Evolutionary conservation across 495 filamentous ascomycete species (phyloP).

Genomic region (Lentithecium fluviatile): DNA sequence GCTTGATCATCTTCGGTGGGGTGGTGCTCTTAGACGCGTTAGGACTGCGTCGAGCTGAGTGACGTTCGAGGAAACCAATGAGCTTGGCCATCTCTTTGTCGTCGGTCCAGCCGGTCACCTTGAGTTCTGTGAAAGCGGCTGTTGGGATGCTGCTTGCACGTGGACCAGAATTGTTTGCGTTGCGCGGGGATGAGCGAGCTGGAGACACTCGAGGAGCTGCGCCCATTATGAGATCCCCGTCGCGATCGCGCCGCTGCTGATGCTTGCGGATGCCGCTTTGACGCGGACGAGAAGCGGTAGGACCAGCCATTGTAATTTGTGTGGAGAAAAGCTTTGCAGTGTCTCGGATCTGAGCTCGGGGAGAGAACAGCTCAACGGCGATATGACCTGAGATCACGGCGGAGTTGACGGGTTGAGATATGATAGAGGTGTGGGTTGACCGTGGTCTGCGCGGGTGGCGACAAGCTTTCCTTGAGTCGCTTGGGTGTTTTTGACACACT

Average conservation of each 20-base stretch:
- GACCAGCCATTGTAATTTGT: background rate
- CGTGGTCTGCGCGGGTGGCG: background rate
- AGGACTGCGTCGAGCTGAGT: constrained; percentile 58
- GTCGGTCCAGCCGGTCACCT: constrained; percentile 68
- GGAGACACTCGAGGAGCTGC: constrained; percentile 6
- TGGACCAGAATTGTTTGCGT: background rate
- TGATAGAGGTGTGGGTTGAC: background rate
- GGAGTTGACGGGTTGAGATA: too few relatives aligned
- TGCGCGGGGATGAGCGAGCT: constrained; percentile 5
- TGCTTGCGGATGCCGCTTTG: constrained; percentile 16
- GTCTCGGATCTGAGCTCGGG: too few relatives aligned
- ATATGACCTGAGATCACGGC: too few relatives aligned
- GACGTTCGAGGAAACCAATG: constrained; percentile 78
- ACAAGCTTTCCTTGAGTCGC: too few relatives aligned
- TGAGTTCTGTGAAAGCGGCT: constrained; percentile 43
- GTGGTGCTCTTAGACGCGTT: constrained; percentile 48
- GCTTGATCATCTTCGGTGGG: constrained; percentile 53
- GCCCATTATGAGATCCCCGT: constrained; percentile 38
- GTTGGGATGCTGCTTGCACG: background rate
- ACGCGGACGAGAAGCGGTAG: constrained; percentile 3
- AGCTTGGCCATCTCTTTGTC: constrained; percentile 72
- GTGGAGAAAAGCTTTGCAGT: too few relatives aligned
- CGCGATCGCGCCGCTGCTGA: constrained; percentile 26
- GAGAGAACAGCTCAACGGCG: too few relatives aligned
- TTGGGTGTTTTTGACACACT: too few relatives aligned